A percentile compares a stretch with the other conserved stretches of the same genome.
Evolutionary conservation across 2,329 filamentous ascomycete species (phyloP).

Genomic region (Whalleya microplaca): DNA sequence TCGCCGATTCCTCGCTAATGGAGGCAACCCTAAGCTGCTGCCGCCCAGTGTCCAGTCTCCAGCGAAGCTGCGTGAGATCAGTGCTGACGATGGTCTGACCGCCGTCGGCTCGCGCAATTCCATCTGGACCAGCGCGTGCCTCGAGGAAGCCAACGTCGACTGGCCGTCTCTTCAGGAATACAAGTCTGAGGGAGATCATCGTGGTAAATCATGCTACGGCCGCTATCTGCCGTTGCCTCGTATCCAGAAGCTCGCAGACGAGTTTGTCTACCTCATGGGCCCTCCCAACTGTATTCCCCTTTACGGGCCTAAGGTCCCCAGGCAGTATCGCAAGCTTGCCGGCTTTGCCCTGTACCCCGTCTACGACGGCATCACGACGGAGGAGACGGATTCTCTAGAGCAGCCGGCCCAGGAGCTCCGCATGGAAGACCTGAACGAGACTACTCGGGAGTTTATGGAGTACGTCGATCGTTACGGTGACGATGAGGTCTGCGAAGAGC

Average conservation of each 20-base stretch:
- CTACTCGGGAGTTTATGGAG: conserved; percentile 2
- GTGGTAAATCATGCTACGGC: background rate
- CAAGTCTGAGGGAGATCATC: conserved; percentile 5
- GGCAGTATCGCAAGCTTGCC: conserved; percentile 11
- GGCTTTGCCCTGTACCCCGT: background rate
- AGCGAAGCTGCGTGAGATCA: background rate
- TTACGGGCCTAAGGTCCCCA: conserved; percentile 5
- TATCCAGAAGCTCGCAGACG: background rate
- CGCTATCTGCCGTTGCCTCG: conserved; percentile 15
- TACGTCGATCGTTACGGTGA: conserved; percentile 6
- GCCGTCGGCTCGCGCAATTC: conserved; percentile 1
- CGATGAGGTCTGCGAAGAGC: background rate
- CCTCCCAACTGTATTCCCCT: conserved; percentile 1
- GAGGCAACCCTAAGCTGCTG: background rate
- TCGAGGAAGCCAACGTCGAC: conserved; percentile 1
- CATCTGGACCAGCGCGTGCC: conserved; percentile 14
- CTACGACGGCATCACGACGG: conserved; percentile 5
- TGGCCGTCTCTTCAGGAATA: conserved; percentile 20
- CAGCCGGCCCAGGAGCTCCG: conserved; percentile 1
- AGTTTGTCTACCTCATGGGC: background rate
- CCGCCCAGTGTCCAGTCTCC: background rate
- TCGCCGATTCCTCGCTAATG: background rate
- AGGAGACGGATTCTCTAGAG: background rate
- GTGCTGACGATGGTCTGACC: conserved; percentile 3
- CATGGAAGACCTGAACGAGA: background rate